Conservation (phyloP, 169 alveolate genomes). For the Babesia ovis region DNA sequence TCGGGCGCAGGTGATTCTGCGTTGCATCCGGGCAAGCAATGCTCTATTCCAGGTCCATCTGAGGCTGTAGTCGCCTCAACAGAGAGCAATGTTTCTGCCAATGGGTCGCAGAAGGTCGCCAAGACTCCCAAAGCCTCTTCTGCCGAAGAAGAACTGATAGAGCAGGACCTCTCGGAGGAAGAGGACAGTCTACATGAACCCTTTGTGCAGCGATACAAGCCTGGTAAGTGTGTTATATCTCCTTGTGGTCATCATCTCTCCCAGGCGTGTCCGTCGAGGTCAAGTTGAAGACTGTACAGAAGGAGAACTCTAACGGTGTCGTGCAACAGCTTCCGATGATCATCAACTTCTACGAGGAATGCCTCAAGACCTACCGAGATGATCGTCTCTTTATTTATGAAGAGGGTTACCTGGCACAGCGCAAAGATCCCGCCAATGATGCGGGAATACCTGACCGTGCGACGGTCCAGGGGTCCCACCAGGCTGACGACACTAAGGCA, state of each 20-base stretch:
- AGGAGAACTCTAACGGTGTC: constrained; percentile 13
- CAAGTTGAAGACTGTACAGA: constrained; percentile 31
- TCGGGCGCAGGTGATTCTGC: neutral
- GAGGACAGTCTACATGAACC: constrained; percentile 52
- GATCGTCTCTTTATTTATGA: constrained; percentile 71
- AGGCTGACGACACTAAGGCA: neutral
- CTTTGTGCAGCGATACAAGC: constrained; percentile 51
- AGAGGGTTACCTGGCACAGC: constrained; percentile 53
- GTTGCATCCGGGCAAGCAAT: neutral
- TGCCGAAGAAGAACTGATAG: constrained; percentile 44
- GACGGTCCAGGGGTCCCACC: neutral
- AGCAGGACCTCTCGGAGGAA: constrained; percentile 69
- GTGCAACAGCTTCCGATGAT: constrained; percentile 47
- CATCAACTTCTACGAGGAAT: constrained; percentile 76
- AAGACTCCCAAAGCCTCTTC: neutral
- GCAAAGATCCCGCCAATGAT: neutral
- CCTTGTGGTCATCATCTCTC: neutral
- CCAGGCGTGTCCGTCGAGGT: constrained; percentile 58
- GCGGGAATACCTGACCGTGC: neutral
- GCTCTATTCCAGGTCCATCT: neutral
- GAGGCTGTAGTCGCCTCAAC: neutral
- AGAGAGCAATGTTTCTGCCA: neutral
- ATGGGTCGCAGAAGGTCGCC: constrained; percentile 1
- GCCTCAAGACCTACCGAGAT: constrained; percentile 71
- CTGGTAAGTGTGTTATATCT: constrained; percentile 23